A percentile compares a stretch with the other conserved stretches of the same genome.
Evolutionary conservation across 257 asterid species (phyloP).

Genomic region (Gentiana straminea): DNA sequence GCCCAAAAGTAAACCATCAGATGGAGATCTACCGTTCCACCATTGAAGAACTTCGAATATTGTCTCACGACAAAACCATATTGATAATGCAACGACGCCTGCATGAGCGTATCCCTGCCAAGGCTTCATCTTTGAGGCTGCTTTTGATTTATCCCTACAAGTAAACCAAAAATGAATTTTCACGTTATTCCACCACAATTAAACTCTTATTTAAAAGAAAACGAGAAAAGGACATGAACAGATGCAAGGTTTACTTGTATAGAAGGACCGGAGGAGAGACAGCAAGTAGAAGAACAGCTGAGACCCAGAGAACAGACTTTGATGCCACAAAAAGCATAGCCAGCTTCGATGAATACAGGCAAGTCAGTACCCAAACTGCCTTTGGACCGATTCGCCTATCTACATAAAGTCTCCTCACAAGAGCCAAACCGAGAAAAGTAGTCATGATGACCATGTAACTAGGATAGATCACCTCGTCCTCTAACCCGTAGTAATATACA

Average conservation of each 20-base stretch:
- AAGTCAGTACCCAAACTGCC: slow-evolving; percentile 87
- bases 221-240: neutral
- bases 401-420: slow-evolving; percentile 75
- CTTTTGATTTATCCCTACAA: slow-evolving; percentile 79
- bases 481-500: slow-evolving; percentile 82
- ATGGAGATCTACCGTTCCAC: slow-evolving; percentile 98
- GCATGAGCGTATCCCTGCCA: slow-evolving; percentile 96
- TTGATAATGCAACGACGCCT: slow-evolving; percentile 72
- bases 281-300: slow-evolving; percentile 81
- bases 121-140: slow-evolving; percentile 88
- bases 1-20: slow-evolving; percentile 93
- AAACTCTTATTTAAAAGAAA: neutral
- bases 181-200: slow-evolving; percentile 1
- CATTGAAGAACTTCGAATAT: slow-evolving; percentile 95
- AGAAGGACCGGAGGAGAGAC: slow-evolving; percentile 97
- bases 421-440: slow-evolving; percentile 76
- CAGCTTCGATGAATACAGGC: slow-evolving; percentile 76
- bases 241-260: slow-evolving; percentile 51
- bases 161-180: slow-evolving; percentile 8
- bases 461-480: slow-evolving; percentile 95
- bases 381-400: slow-evolving; percentile 75
- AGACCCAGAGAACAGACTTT: slow-evolving; percentile 81
- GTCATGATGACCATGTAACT: slow-evolving; percentile 94
- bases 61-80: slow-evolving; percentile 92
- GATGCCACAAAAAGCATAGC: slow-evolving; percentile 89